Evolutionary conservation across 2,329 filamentous ascomycete genomes (phyloP).

Genomic region (Biscogniauxia sp.): DNA sequence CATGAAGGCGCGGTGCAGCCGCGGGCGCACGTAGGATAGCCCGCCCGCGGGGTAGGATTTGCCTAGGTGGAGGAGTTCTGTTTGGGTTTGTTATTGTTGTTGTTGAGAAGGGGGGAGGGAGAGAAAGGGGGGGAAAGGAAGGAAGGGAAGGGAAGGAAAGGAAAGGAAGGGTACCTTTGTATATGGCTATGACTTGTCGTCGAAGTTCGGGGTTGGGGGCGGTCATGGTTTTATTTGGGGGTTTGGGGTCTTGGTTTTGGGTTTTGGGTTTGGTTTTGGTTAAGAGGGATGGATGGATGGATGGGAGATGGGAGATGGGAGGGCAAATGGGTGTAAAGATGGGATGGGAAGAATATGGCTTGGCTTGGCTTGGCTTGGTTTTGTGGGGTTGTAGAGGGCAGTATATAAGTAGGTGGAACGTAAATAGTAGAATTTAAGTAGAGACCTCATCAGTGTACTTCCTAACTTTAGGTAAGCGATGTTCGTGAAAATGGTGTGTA

Average conservation of each 20-base stretch:
- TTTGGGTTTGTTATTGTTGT: not conserved
- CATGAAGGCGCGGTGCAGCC: slow-evolving; percentile 82
- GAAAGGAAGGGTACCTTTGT: slow-evolving; percentile 65
- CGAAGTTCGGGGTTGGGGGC: slow-evolving; percentile 59
- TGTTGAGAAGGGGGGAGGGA: not conserved
- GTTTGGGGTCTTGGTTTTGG: too few relatives aligned
- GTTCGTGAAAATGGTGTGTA: not conserved
- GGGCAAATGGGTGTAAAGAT: too few relatives aligned
- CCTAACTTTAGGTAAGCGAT: too few relatives aligned
- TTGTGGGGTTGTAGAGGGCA: too few relatives aligned
- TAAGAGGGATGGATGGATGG: not conserved
- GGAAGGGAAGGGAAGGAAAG: too few relatives aligned
- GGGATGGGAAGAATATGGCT: too few relatives aligned
- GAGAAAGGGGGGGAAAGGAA: not conserved
- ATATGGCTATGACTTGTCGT: slow-evolving; percentile 77
- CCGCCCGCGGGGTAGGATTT: slow-evolving; percentile 83
- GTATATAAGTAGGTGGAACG: not conserved
- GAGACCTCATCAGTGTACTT: too few relatives aligned
- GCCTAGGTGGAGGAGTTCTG: slow-evolving; percentile 82
- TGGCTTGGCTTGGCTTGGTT: too few relatives aligned
- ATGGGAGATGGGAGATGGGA: not conserved
- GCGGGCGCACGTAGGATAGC: slow-evolving; percentile 71
- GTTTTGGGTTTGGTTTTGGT: not conserved
- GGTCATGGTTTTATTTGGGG: slow-evolving; percentile 22
- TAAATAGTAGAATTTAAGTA: too few relatives aligned